Percentiles rank a stretch among this genome's conserved stretches.
Evolutionary conservation across 1,284 basidiomycete species (phyloP).

Genomic region (Sporisorium scitamineum): DNA sequence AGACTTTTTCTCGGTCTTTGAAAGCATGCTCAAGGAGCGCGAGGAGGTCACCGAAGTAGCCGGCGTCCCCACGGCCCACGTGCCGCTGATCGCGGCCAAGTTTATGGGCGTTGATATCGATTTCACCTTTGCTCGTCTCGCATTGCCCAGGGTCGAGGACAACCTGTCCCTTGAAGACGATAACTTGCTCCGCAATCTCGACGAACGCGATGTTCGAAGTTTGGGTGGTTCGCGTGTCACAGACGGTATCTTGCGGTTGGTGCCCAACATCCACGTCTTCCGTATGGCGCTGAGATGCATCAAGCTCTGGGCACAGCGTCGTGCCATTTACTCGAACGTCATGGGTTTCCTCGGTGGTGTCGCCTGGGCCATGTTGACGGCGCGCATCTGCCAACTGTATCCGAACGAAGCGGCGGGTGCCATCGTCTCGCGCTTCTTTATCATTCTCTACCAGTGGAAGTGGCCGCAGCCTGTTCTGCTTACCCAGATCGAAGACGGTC

Average conservation of each 20-base stretch:
- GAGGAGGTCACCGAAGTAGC: slow-evolving; percentile 91
- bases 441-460: slow-evolving; percentile 95
- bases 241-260: slow-evolving; percentile 93
- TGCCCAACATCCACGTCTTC: slow-evolving; percentile 94
- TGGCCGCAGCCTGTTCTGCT: slow-evolving; percentile 98
- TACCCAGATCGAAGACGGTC: slow-evolving; percentile 91
- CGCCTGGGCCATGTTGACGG: slow-evolving; percentile 97
- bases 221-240: slow-evolving; percentile 96
- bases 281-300: slow-evolving; percentile 94
- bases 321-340: slow-evolving; percentile 98
- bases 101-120: slow-evolving; percentile 94
- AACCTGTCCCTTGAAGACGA: slow-evolving; percentile 90
- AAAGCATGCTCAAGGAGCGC: slow-evolving; percentile 85
- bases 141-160: slow-evolving; percentile 87
- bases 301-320: slow-evolving; percentile 95
- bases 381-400: slow-evolving; percentile 97
- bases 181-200: slow-evolving; percentile 88
- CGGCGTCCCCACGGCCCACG: slow-evolving; percentile 93
- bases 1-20: slow-evolving; percentile 94
- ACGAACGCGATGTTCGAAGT: slow-evolving; percentile 94
- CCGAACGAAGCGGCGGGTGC: slow-evolving; percentile 93
- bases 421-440: slow-evolving; percentile 96
- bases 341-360: slow-evolving; percentile 98
- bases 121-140: slow-evolving; percentile 89
- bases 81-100: slow-evolving; percentile 92